A percentile compares a stretch with the other conserved stretches of the same genome.
Evolutionary conservation across 1,284 basidiomycete species (phyloP).

Genomic region (Ganoderma meredithae): DNA sequence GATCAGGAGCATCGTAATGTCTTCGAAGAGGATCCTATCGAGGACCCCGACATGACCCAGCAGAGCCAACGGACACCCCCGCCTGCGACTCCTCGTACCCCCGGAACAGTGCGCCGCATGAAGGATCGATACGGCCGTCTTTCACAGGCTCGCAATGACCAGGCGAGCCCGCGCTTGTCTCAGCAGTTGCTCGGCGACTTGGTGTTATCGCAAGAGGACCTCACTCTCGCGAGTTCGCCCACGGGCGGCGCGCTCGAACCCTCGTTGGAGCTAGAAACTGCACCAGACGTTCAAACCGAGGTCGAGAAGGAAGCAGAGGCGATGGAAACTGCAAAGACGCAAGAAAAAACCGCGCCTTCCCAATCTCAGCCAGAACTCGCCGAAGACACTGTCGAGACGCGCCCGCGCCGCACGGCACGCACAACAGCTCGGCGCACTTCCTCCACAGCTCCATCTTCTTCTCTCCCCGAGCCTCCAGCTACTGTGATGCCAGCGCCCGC

Average conservation of each 20-base stretch:
- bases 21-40: slow-evolving; percentile 28
- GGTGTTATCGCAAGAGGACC: slow-evolving; percentile 3
- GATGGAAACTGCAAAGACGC: slow-evolving; percentile 7
- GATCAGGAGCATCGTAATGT: slow-evolving; percentile 17
- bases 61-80: slow-evolving; percentile 26
- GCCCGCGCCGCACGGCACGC: slow-evolving; percentile 26
- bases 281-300: neutral
- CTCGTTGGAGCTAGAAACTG: neutral
- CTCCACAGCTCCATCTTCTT: slow-evolving; percentile 13
- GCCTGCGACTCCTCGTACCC: slow-evolving; percentile 36
- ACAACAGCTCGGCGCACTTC: slow-evolving; percentile 12
- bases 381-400: slow-evolving; percentile 7
- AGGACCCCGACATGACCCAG: slow-evolving; percentile 42
- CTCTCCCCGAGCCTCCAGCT: slow-evolving; percentile 16
- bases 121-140: slow-evolving; percentile 46
- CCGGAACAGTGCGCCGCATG: slow-evolving; percentile 45
- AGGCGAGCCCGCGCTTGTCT: slow-evolving; percentile 15
- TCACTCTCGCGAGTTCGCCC: slow-evolving; percentile 21
- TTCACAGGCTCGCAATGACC: slow-evolving; percentile 17
- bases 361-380: slow-evolving; percentile 12
- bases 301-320: slow-evolving; percentile 11
- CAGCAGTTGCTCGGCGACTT: slow-evolving; percentile 14
- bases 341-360: neutral
- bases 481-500: slow-evolving; percentile 17
- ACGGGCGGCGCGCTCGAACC: slow-evolving; percentile 14